Percentiles rank a stretch among this genome's conserved stretches.
Evolutionary conservation across 2,329 filamentous ascomycete genomes (phyloP).

Genomic region (Cercospora sp.): DNA sequence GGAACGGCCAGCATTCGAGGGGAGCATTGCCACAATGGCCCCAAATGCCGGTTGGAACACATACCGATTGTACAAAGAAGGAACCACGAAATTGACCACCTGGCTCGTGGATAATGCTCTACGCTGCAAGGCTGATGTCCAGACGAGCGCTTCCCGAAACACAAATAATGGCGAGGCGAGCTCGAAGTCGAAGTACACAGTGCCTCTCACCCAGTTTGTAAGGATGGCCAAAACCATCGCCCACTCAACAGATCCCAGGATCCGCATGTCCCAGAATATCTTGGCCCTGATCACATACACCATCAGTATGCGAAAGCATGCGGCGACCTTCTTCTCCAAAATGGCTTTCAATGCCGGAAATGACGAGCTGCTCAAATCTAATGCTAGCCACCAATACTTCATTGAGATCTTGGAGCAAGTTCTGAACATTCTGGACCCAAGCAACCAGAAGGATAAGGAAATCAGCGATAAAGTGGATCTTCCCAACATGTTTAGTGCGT

Average conservation of each 20-base stretch:
- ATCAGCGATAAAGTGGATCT: background rate
- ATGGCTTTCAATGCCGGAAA: background rate
- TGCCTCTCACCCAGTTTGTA: background rate
- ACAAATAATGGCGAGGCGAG: background rate
- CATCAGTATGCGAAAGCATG: background rate
- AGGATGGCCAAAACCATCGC: background rate
- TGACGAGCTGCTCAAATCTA: background rate
- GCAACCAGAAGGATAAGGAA: background rate
- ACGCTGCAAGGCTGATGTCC: constrained; percentile 7
- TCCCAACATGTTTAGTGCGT: background rate
- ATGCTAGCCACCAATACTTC: background rate
- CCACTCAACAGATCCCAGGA: background rate
- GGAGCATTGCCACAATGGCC: background rate
- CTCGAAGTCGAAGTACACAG: background rate
- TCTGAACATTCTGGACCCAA: background rate
- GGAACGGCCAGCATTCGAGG: background rate
- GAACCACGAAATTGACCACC: constrained; percentile 12
- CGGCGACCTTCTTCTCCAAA: background rate
- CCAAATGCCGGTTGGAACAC: background rate
- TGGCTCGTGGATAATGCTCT: constrained; percentile 21
- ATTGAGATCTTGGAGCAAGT: background rate
- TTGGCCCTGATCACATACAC: background rate
- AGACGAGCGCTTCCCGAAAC: background rate
- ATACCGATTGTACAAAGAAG: constrained; percentile 14
- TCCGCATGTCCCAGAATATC: background rate